Evolutionary conservation across 345 rosid species (phyloP).

Genomic region (Salix viminalis): DNA sequence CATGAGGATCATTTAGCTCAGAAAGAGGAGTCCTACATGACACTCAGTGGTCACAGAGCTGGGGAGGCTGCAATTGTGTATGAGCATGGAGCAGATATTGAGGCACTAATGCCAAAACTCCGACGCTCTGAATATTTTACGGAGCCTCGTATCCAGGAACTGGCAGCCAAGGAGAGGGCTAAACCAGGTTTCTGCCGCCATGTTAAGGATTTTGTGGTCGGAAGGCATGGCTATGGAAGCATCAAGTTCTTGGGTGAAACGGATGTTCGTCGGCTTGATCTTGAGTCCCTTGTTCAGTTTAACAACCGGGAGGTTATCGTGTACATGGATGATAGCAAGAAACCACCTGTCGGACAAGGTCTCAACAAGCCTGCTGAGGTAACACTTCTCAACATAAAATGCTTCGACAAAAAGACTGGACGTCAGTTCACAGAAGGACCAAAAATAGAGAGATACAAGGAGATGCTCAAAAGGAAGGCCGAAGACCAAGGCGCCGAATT

Average conservation of each 20-base stretch:
- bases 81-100: constrained; percentile 79
- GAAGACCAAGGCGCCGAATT: constrained; percentile 88
- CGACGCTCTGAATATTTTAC: constrained; percentile 76
- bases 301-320: constrained; percentile 86
- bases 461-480: constrained; percentile 79
- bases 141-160: constrained; percentile 84
- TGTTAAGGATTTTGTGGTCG: constrained; percentile 78
- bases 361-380: constrained; percentile 92
- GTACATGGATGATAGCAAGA: constrained; percentile 87
- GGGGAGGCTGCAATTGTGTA: constrained; percentile 78
- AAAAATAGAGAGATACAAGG: constrained; percentile 65
- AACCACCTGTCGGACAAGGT: constrained; percentile 90
- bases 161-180: constrained; percentile 85
- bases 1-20: constrained; percentile 39
- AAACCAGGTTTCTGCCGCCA: constrained; percentile 69
- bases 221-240: constrained; percentile 81
- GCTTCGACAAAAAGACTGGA: constrained; percentile 72
- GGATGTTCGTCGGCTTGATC: constrained; percentile 74
- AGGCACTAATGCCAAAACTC: constrained; percentile 92
- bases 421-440: constrained; percentile 64
- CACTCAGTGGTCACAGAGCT: constrained; percentile 61
- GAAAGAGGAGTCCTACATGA: constrained; percentile 50
- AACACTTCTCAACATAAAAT: constrained; percentile 87
- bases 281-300: constrained; percentile 76
- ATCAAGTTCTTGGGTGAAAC: constrained; percentile 88